Evolutionary conservation across 73 alveolate genomes (phyloP), one percentile per base, ranked within the genome.

Genomic region (Urostyla sp.): DNA sequence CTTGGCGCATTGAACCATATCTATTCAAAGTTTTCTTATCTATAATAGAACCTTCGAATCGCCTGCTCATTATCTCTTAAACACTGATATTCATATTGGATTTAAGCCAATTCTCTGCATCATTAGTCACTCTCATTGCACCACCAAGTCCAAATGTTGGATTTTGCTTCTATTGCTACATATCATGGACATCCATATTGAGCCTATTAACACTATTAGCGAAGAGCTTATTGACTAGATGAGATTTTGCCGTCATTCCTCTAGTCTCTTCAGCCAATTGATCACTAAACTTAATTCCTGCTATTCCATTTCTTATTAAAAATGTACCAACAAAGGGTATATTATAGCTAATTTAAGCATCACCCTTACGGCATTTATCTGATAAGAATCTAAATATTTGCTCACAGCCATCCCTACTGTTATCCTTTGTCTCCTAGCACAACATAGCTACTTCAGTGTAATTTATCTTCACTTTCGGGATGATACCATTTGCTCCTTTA

Each of bases 401-500:
- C 43, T 75, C 87, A 35, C 76, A 53, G 21, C 76, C 87, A 45
- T 28, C 44, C 31, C 44, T 75, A 18, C 89, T 45, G 20, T 4
- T 75, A 18, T 87, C 94, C 38, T 76, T 87, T 26, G 55, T 61
- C 20, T 45, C 18, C 18, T 66, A 32, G 50, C 85, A 75, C 32
- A 48, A 52, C 36, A 66, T 82, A 24, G 86, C 91, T 8, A 87
- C 58, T 15, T 87, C 95, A 1, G 91, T 87, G 75, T 72, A 87
- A 44, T 83, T 80, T 40, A 87, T 40, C 58, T 84, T 58, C 34
- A 75, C 88, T 37, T 80, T 69, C 16, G 90, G 90, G 28, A 87
- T 75, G 63, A 80, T 67, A 31, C 95, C 95, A 37, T 79, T 80
- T 30, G 90, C 61, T 18, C 95, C 88, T 34, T 80, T 87, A 53